Percentiles rank a stretch among this genome's conserved stretches.
Conservation (phyloP, 2,329 filamentous ascomycete species). For the Ascochyta viciae-villosae region DNA sequence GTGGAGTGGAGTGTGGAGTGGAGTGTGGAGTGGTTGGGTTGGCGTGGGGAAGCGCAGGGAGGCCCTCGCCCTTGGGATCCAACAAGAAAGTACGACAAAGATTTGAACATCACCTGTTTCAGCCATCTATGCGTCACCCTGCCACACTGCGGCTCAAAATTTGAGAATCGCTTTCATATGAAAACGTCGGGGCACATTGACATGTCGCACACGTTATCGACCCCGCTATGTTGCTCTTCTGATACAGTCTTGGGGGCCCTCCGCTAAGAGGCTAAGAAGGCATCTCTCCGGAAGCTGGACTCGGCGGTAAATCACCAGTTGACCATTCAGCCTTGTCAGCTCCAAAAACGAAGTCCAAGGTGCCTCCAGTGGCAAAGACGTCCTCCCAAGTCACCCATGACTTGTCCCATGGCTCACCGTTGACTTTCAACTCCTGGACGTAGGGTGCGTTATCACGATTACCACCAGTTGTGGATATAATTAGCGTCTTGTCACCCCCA, state of each 20-base stretch:
- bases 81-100: not conserved
- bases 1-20: constrained; percentile 5
- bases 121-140: constrained; percentile 5
- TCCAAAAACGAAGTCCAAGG: constrained; percentile 70
- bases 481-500: constrained; percentile 61
- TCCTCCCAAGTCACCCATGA: constrained; percentile 72
- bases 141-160: not conserved
- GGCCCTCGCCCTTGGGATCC: constrained; percentile 1
- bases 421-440: constrained; percentile 71
- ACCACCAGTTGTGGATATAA: constrained; percentile 62
- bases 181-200: not conserved
- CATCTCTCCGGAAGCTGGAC: constrained; percentile 55
- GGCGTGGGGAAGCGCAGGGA: not conserved
- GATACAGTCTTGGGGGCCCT: not conserved
- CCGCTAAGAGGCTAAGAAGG: not conserved
- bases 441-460: constrained; percentile 59
- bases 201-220: not conserved
- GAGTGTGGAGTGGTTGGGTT: constrained; percentile 1
- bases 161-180: not conserved
- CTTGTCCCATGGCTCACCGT: constrained; percentile 68
- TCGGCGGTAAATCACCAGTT: constrained; percentile 67
- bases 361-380: constrained; percentile 66
- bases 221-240: not conserved
- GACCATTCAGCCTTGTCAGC: constrained; percentile 61
- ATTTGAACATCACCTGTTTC: constrained; percentile 3